Percentiles rank a stretch among this genome's conserved stretches.
phyloP scores from a whole-genome alignment of 2,329 filamentous ascomycete species.

The Arthroderma uncinatum region DNA sequence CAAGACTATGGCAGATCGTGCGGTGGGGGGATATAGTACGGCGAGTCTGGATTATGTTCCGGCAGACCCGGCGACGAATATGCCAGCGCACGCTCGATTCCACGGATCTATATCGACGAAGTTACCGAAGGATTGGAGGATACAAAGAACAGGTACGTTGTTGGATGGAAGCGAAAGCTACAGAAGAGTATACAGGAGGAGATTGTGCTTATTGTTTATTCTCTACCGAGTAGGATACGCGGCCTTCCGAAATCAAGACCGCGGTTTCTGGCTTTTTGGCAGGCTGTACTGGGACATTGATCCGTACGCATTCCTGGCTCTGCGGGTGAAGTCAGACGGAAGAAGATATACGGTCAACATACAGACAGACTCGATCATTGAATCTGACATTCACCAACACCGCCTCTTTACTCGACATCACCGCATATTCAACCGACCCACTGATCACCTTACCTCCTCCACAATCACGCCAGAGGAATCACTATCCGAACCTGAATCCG shows the following conservation, averaged over 20 bases:
- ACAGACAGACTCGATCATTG: slow-evolving; percentile 85
- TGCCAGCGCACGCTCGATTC: slow-evolving; percentile 63
- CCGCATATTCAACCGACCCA: slow-evolving; percentile 17
- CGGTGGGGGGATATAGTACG: slow-evolving; percentile 76
- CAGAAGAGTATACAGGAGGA: not conserved
- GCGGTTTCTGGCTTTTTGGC: slow-evolving; percentile 70
- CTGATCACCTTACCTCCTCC: slow-evolving; percentile 9
- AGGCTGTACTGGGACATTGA: slow-evolving; percentile 80
- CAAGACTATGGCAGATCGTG: slow-evolving; percentile 75
- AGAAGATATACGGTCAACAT: slow-evolving; percentile 90
- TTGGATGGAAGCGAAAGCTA: not conserved
- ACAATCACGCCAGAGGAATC: slow-evolving; percentile 15
- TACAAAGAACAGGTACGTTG: slow-evolving; percentile 32
- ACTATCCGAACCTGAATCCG: not conserved
- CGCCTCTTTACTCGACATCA: slow-evolving; percentile 52
- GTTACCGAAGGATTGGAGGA: slow-evolving; percentile 54
- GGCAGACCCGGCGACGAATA: slow-evolving; percentile 31
- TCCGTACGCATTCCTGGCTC: slow-evolving; percentile 72
- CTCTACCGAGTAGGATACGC: slow-evolving; percentile 73
- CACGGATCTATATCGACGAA: slow-evolving; percentile 79
- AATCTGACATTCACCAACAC: slow-evolving; percentile 94
- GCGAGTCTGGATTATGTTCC: slow-evolving; percentile 57
- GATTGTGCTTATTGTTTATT: not conserved
- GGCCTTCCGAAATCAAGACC: slow-evolving; percentile 75
- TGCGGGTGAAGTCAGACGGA: slow-evolving; percentile 83